Percentiles rank a stretch among this genome's conserved stretches.
phyloP scores from a whole-genome alignment of 345 rosid genomes.

The Euclidium syriacum region DNA sequence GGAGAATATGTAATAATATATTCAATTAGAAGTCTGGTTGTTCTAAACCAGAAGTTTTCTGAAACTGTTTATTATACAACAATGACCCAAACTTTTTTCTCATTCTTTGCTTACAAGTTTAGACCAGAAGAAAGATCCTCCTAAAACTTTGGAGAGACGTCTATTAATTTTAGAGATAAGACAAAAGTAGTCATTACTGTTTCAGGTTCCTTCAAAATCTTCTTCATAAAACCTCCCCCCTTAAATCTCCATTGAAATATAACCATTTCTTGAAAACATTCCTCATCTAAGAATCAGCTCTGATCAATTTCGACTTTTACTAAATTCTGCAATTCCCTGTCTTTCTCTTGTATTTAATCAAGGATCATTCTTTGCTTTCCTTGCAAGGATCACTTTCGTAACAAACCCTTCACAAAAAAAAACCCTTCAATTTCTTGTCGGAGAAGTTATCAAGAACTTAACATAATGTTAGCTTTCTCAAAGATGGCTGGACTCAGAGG shows the following conservation, averaged over 20 bases:
- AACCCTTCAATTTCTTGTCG: not conserved
- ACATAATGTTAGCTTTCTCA: conserved; percentile 34
- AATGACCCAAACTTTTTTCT: no score
- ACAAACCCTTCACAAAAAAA: not conserved
- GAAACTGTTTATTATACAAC: no score
- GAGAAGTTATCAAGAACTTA: not conserved
- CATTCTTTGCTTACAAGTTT: conserved; percentile 8
- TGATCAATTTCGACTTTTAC: not conserved
- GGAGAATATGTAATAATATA: no score
- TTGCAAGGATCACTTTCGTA: conserved; percentile 16
- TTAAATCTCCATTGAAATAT: conserved; percentile 8
- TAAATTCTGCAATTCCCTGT: conserved; percentile 25
- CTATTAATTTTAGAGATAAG: not conserved
- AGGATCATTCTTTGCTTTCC: conserved; percentile 21
- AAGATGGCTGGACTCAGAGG: conserved; percentile 36
- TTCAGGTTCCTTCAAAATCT: conserved; percentile 7
- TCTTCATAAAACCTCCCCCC: not conserved
- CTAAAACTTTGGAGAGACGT: conserved; percentile 20
- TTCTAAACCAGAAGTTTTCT: no score
- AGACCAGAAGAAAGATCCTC: conserved; percentile 14
- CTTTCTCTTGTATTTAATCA: conserved; percentile 23
- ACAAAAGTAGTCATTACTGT: conserved; percentile 16
- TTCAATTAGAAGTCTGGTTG: no score
- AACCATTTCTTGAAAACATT: not conserved
- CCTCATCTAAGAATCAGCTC: not conserved